Evolutionary conservation across 805 yeast genomes (phyloP).

Genomic region (Saccharomyces paradoxus): DNA sequence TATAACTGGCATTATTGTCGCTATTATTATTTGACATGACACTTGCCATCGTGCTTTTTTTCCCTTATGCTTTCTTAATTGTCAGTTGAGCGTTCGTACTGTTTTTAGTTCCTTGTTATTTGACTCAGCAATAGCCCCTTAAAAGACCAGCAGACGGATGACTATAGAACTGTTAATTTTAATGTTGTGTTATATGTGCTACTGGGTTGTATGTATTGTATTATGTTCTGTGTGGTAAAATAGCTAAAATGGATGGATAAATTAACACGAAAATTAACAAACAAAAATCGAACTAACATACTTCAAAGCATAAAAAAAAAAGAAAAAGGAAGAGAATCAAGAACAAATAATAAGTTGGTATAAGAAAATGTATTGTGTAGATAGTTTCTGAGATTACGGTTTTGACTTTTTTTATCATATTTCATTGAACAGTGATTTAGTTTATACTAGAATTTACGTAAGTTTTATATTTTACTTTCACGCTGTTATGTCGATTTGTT

Average conservation of each 20-base stretch:
- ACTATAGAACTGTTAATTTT: background rate
- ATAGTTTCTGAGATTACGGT: background rate
- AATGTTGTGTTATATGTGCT: background rate
- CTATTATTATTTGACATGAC: background rate
- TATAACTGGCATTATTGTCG: background rate
- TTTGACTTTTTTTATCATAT: background rate
- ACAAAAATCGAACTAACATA: background rate
- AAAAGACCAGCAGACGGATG: background rate
- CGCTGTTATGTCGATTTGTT: conserved; percentile 36
- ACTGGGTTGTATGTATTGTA: background rate
- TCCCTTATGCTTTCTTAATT: background rate
- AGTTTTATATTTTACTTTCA: conserved; percentile 4
- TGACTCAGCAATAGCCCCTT: background rate
- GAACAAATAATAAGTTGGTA: background rate
- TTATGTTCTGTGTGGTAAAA: background rate
- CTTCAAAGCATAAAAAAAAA: background rate
- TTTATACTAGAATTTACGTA: background rate
- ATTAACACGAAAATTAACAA: background rate
- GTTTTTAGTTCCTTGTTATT: background rate
- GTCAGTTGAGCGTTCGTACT: background rate
- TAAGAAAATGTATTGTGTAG: background rate
- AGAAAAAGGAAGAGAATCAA: background rate
- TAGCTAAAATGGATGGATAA: background rate
- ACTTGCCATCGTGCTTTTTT: background rate
- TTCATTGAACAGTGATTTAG: background rate